These are phyloP conservation scores for Linum trigynum DNA, from an alignment of 345 rosid species.

Conservation along the genomic window DNA sequence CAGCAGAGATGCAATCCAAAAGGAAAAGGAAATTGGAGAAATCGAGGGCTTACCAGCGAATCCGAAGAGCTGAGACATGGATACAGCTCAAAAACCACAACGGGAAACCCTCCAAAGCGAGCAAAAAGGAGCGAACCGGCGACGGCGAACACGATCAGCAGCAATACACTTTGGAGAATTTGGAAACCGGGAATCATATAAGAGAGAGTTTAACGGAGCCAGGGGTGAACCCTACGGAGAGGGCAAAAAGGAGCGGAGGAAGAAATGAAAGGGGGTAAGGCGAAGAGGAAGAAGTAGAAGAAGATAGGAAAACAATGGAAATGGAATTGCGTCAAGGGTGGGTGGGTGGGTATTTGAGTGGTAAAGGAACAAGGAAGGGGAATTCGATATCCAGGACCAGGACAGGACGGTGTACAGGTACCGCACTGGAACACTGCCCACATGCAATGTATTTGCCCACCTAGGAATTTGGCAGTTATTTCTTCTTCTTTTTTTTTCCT, in stretches of 20 bases:
- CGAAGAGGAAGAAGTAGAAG: too few relatives aligned
- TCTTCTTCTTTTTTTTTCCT: too few relatives aligned
- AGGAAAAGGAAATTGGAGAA: background rate
- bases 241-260: constrained; percentile 53
- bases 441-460: constrained; percentile 9
- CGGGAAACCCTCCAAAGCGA: constrained; percentile 67
- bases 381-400: background rate
- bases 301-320: background rate
- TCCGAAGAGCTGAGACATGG: constrained; percentile 70
- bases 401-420: background rate
- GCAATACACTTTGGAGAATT: constrained; percentile 9
- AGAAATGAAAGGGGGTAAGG: constrained; percentile 2
- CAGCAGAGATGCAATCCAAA: background rate
- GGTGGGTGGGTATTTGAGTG: background rate
- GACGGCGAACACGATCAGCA: constrained; percentile 13
- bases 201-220: constrained; percentile 13
- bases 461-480: background rate
- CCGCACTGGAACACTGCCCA: background rate
- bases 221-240: constrained; percentile 61
- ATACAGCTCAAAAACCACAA: constrained; percentile 36
- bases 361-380: background rate
- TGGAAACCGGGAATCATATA: constrained; percentile 43
- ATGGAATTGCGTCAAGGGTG: background rate
- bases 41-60: constrained; percentile 43
- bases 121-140: constrained; percentile 52